Conservation (phyloP, 352 stramenopile genomes). For the Phytophthora europaea region DNA sequence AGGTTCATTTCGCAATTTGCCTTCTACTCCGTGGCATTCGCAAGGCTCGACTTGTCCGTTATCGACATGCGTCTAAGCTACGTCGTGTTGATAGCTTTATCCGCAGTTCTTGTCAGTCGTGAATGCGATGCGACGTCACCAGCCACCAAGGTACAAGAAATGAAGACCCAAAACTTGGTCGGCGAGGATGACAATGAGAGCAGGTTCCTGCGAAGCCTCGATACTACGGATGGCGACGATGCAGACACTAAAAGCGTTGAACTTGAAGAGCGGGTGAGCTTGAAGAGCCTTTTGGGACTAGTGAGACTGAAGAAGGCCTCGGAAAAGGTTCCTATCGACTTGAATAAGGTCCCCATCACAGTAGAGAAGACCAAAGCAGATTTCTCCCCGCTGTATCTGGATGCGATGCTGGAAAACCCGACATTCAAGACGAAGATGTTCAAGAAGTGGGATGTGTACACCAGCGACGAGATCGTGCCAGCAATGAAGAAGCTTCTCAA, state of each 20-base stretch:
- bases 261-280: not conserved
- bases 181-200: not conserved
- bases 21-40: too few species aligned
- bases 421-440: conserved; percentile 1
- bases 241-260: not conserved
- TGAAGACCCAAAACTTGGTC: not conserved
- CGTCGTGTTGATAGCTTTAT: not conserved
- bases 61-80: not conserved
- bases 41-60: too few species aligned
- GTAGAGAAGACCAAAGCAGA: not conserved
- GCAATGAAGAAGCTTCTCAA: not conserved
- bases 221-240: not conserved
- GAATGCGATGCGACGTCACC: not conserved
- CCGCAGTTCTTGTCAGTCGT: not conserved
- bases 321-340: not conserved
- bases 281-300: not conserved
- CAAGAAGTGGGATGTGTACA: conserved; percentile 5
- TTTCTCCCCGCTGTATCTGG: not conserved
- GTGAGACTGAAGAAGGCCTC: not conserved
- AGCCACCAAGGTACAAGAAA: not conserved
- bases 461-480: not conserved
- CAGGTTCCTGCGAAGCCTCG: not conserved
- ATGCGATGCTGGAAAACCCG: not conserved
- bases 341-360: not conserved
- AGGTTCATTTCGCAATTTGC: too few species aligned